phyloP scores from a whole-genome alignment of 2,329 filamentous ascomycete species.

The Xylariaceae sp. region DNA sequence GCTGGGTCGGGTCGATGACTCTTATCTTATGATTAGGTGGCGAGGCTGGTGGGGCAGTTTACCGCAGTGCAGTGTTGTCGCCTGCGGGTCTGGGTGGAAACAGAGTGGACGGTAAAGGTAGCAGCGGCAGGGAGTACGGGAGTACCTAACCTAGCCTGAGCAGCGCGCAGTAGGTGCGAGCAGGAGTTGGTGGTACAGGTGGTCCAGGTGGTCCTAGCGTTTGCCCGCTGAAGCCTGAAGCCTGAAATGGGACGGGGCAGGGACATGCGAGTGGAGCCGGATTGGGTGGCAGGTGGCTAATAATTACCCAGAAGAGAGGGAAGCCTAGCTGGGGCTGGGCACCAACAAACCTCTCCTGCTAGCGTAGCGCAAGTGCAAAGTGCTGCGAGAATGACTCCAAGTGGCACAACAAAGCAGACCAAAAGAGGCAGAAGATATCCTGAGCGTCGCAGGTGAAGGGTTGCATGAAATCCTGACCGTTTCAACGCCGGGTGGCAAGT shows the following conservation, averaged over 20 bases:
- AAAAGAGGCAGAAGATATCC: conserved; percentile 13
- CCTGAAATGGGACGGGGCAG: conserved; percentile 16
- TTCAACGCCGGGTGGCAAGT: conserved; percentile 28
- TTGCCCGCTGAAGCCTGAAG: conserved; percentile 11
- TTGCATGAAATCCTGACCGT: conserved; percentile 23
- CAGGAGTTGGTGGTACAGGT: no score
- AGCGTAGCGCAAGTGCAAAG: background rate
- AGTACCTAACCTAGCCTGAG: no score
- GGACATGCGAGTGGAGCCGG: conserved; percentile 12
- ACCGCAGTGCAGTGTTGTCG: conserved; percentile 18
- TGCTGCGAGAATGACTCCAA: conserved; percentile 22
- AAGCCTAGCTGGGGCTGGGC: conserved; percentile 24
- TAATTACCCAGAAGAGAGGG: conserved; percentile 12
- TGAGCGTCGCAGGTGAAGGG: conserved; percentile 25
- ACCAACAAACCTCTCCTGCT: conserved; percentile 5
- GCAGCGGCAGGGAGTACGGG: conserved; percentile 16
- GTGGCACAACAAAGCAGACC: conserved; percentile 20
- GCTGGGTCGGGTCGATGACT: conserved; percentile 32
- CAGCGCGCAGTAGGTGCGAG: no score
- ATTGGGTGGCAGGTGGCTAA: conserved; percentile 20
- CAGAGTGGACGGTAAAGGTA: no score
- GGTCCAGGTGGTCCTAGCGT: conserved; percentile 22
- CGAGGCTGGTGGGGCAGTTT: conserved; percentile 30
- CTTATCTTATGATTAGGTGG: conserved; percentile 32
- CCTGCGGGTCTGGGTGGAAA: conserved; percentile 15